Percentiles rank a stretch among this genome's conserved stretches.
Evolutionary conservation across 768 basidiomycete species (phyloP).

Genomic region (Solioccasus polychromus): DNA sequence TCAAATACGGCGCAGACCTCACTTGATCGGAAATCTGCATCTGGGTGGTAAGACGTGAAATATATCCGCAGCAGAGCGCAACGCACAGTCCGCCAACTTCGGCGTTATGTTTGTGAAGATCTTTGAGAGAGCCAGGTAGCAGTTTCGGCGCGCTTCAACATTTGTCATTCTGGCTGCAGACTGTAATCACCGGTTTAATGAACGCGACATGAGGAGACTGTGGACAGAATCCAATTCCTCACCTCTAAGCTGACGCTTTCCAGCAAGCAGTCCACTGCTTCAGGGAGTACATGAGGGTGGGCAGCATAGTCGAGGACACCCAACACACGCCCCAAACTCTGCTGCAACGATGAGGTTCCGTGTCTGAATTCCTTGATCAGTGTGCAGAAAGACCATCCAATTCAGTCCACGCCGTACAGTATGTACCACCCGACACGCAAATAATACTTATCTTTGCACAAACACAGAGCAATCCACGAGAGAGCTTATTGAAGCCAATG

Average conservation of each 20-base stretch:
- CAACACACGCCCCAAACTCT: conserved; percentile 68
- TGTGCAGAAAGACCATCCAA: conserved; percentile 36
- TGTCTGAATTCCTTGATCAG: conserved; percentile 61
- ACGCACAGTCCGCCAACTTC: conserved; percentile 45
- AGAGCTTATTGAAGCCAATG: conserved; percentile 66
- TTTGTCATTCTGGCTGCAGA: conserved; percentile 38
- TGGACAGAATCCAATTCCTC: conserved; percentile 25
- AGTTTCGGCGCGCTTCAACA: conserved; percentile 61
- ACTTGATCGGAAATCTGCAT: conserved; percentile 47
- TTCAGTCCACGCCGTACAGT: conserved; percentile 14
- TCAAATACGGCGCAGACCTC: conserved; percentile 49
- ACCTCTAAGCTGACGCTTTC: conserved; percentile 57
- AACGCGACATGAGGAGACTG: conserved; percentile 19
- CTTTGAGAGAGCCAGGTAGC: conserved; percentile 43
- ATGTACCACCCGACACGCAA: conserved; percentile 11
- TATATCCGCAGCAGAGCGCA: conserved; percentile 7
- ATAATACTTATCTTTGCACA: conserved; percentile 68
- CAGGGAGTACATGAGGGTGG: conserved; percentile 50
- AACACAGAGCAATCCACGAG: conserved; percentile 62
- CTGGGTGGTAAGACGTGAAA: conserved; percentile 10
- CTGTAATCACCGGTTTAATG: conserved; percentile 25
- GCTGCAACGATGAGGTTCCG: conserved; percentile 56
- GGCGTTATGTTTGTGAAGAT: conserved; percentile 46
- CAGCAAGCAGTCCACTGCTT: conserved; percentile 57
- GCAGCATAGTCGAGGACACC: conserved; percentile 65